Evolutionary conservation across 1,284 basidiomycete species (phyloP).

Genomic region (Microbotryum scabiosae): DNA sequence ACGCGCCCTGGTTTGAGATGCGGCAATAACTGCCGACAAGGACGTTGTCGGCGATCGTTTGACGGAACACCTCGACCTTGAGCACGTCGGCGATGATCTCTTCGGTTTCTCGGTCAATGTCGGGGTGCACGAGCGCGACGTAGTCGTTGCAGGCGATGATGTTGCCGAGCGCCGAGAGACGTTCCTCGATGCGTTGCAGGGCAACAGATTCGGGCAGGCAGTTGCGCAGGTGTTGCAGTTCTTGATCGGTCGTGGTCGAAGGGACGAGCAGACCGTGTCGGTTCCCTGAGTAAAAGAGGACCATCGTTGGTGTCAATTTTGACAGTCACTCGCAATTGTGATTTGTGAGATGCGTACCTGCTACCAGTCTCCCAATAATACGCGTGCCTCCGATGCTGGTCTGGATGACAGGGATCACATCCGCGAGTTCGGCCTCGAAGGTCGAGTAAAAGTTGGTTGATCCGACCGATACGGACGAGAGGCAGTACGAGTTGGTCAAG

Average conservation of each 20-base stretch:
- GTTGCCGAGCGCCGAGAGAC: constrained; percentile 91
- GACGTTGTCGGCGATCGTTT: constrained; percentile 94
- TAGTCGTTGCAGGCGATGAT: constrained; percentile 99
- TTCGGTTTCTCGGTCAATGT: constrained; percentile 96
- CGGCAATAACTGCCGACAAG: constrained; percentile 93
- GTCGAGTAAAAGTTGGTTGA: constrained; percentile 97
- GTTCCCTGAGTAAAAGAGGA: constrained; percentile 53
- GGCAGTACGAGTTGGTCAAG: constrained; percentile 89
- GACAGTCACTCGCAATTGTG: neutral
- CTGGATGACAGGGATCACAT: constrained; percentile 93
- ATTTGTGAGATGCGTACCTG: constrained; percentile 50
- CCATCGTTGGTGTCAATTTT: neutral
- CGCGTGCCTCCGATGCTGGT: constrained; percentile 92
- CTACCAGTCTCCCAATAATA: constrained; percentile 86
- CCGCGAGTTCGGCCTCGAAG: constrained; percentile 88
- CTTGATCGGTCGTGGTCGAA: constrained; percentile 91
- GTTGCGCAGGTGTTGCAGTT: constrained; percentile 94
- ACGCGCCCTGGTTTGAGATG: constrained; percentile 89
- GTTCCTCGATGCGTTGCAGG: constrained; percentile 93
- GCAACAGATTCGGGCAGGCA: constrained; percentile 85
- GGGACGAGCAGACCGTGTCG: constrained; percentile 94
- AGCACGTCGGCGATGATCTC: constrained; percentile 99
- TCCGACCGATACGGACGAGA: constrained; percentile 51
- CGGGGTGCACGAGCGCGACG: constrained; percentile 92
- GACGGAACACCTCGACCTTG: constrained; percentile 97